Evolutionary conservation across 495 filamentous ascomycete genomes (phyloP).

Genomic region (Cercophora samala): DNA sequence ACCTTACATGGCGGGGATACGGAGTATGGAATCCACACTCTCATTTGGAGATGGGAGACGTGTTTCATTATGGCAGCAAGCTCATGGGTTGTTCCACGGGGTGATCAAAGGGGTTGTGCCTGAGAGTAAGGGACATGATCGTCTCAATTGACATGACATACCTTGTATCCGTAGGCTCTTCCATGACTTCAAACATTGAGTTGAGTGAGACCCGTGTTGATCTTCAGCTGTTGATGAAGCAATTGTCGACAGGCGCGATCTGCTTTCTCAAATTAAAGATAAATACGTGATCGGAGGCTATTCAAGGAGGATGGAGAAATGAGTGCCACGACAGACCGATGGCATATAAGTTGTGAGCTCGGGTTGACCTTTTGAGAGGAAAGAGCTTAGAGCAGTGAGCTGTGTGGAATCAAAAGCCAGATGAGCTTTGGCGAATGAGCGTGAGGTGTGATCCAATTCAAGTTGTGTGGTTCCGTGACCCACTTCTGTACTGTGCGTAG

Average conservation of each 20-base stretch:
- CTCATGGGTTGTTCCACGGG: neutral
- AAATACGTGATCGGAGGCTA: neutral
- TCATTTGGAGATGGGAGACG: neutral
- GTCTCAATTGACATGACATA: neutral
- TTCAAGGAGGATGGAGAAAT: neutral
- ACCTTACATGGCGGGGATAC: neutral
- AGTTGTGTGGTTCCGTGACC: neutral
- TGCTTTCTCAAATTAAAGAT: neutral
- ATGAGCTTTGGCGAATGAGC: constrained; percentile 21
- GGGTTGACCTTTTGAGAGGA: neutral
- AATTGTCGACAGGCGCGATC: neutral
- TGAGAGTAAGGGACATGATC: neutral
- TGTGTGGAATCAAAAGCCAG: constrained; percentile 12
- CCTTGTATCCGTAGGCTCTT: neutral
- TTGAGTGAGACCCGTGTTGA: neutral
- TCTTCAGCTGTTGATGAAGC: neutral
- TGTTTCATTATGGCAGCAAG: neutral
- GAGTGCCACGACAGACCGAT: neutral
- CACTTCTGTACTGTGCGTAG: neutral
- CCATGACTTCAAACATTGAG: neutral
- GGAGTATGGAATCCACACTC: neutral
- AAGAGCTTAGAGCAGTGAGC: constrained; percentile 9
- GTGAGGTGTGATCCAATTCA: neutral
- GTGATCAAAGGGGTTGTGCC: neutral
- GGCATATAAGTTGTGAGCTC: neutral